phyloP scores from a whole-genome alignment of 495 filamentous ascomycete species.

The Aspergillus saccharolyticus region DNA sequence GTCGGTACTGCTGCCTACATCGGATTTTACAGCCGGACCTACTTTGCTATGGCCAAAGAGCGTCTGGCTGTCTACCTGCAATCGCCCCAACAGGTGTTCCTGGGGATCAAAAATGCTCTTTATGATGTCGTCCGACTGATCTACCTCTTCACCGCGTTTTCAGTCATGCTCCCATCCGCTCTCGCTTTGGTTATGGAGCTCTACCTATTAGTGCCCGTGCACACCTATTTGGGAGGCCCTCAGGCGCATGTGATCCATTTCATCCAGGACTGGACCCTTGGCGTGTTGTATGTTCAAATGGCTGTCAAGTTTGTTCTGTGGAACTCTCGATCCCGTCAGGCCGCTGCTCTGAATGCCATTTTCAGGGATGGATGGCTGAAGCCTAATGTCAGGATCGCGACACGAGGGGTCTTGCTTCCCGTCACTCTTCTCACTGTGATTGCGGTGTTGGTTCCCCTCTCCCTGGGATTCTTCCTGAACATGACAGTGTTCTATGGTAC shows the following conservation, averaged over 20 bases:
- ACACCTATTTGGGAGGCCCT: slow-evolving; percentile 63
- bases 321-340: slow-evolving; percentile 59
- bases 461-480: slow-evolving; percentile 42
- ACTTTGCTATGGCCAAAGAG: slow-evolving; percentile 34
- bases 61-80: slow-evolving; percentile 29
- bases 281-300: slow-evolving; percentile 87
- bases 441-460: slow-evolving; percentile 57
- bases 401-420: slow-evolving; percentile 76
- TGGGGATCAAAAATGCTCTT: slow-evolving; percentile 8
- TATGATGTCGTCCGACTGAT: slow-evolving; percentile 39
- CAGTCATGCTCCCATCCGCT: slow-evolving; percentile 74
- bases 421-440: slow-evolving; percentile 50
- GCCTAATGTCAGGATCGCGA: slow-evolving; percentile 73
- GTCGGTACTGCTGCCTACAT: slow-evolving; percentile 61
- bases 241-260: slow-evolving; percentile 74
- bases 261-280: slow-evolving; percentile 90
- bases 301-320: slow-evolving; percentile 65
- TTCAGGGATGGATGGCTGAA: slow-evolving; percentile 74
- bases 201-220: slow-evolving; percentile 81
- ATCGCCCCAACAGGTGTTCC: slow-evolving; percentile 28
- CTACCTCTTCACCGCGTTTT: slow-evolving; percentile 69
- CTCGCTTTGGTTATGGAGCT: slow-evolving; percentile 79
- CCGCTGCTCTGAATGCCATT: slow-evolving; percentile 68
- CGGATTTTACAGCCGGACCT: slow-evolving; percentile 47
- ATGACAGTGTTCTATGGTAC: slow-evolving; percentile 37